phyloP scores from a whole-genome alignment of 805 yeast species.

The Candida easanensis region DNA sequence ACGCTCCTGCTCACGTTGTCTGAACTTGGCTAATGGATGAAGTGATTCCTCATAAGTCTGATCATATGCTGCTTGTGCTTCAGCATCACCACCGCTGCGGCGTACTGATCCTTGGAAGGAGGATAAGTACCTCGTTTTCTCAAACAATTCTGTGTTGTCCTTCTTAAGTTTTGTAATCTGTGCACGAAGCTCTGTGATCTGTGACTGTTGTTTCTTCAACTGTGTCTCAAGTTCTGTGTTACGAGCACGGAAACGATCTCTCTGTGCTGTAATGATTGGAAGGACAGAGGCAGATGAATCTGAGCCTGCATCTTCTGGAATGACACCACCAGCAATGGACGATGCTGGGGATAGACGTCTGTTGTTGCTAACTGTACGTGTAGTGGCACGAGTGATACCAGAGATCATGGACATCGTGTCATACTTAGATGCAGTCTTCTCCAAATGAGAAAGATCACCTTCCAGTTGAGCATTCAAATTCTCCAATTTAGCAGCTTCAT shows the following conservation, averaged over 20 bases:
- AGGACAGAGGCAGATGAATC: conserved; percentile 51
- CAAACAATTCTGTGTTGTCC: conserved; percentile 79
- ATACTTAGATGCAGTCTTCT: conserved; percentile 32
- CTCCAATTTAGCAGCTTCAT: conserved; percentile 41
- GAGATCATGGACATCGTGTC: conserved; percentile 68
- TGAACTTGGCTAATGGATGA: conserved; percentile 81
- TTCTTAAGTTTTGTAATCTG: conserved; percentile 61
- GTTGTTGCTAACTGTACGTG: conserved; percentile 27
- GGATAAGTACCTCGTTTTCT: conserved; percentile 66
- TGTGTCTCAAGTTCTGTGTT: conserved; percentile 85
- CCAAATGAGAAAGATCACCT: conserved; percentile 58
- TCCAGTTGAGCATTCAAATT: conserved; percentile 63
- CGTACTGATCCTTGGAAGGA: conserved; percentile 37
- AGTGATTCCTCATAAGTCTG: conserved; percentile 70
- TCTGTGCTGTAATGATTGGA: conserved; percentile 89
- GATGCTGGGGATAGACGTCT: conserved; percentile 48
- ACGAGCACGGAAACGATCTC: conserved; percentile 87
- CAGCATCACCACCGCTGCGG: conserved; percentile 32
- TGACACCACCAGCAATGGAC: conserved; percentile 44
- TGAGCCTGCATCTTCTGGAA: conserved; percentile 29
- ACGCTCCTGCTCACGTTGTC: conserved; percentile 73
- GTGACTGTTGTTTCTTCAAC: conserved; percentile 51
- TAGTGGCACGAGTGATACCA: conserved; percentile 33
- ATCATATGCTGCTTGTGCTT: conserved; percentile 48
- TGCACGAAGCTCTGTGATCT: conserved; percentile 57